Evolutionary conservation across 2,329 filamentous ascomycete genomes (phyloP), one percentile per base, ranked within the genome.

Genomic region (Waltergamsia citrina): DNA sequence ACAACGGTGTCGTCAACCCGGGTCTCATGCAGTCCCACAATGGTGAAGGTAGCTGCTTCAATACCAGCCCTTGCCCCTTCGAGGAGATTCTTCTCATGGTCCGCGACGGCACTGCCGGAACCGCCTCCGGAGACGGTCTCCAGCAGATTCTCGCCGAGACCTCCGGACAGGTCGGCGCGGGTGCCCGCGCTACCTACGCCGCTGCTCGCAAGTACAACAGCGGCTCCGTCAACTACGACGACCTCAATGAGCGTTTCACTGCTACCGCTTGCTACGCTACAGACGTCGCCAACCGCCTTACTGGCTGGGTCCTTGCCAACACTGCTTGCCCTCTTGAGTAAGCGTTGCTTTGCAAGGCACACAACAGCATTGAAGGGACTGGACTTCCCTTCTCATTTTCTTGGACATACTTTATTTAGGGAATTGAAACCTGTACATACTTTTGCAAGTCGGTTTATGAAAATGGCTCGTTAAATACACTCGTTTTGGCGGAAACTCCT

Each of bases 261-360:
- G 35, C 33, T 22, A 45, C 44, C 23, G 33, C 39, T 20, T 47
- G 44, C 43, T 47, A 47, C 32, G 39, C 39, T 17, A 39, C 40
- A 12, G 39, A 45, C 21, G 38, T 47, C 24, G 43, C 43, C n/a
- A 46, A 46, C 39, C 42, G 43, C 22, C 35, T 46, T 24, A 43
- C 35, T 12, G 43, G 44, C 16, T 47, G 44, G 44, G 40, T 39
- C 29, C 36, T 45, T 19, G 43, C 44, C n/a, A 15, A 12, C 21
- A 12, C 21, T 18, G 7, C 5, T 10, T 33, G 31, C 31, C 14
- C 12, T 12, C 20, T 33, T n/a, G n/a, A n/a, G n/a, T n/a, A n/a
- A n/a, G n/a, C n/a, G n/a, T n/a, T n/a, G n/a, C n/a, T n/a, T n/a
- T n/a, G n/a, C n/a, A n/a, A n/a, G n/a, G n/a, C n/a, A n/a, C n/a